Evolutionary conservation across 1,139 yeast genomes (phyloP), one percentile per base, ranked within the genome.

Genomic region (Debaryomyces nepalensis): DNA sequence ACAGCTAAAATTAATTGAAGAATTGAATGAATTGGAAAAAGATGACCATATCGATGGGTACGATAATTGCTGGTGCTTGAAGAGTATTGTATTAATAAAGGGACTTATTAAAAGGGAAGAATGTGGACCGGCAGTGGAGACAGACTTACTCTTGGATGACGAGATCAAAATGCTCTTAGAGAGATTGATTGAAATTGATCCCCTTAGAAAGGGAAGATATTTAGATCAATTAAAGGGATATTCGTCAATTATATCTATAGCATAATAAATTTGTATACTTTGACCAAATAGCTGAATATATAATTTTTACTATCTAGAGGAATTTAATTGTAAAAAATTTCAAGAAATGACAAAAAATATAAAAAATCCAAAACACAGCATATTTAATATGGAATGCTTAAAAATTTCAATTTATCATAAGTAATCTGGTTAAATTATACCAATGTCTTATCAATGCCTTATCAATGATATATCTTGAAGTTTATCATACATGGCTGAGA

Each of bases 21-120:
- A 82, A 47, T 69, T 86, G 44, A 84, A 84, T 53, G 79, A 75
- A 23, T 57, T 79, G 31, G 88, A 86, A 52, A 76, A 72, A 43
- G 71, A 73, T 3, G 90, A 84, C 41, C 77, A 79, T 48, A 50
- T 53, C 0, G 70, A 76, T 6, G 77, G 78, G 1, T 59, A 58
- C 43, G 87, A 83, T 45, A 82, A 84, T 53, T 71, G 73, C 36
- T 84, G 93, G 89, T 86, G 93, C 51, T 62, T 85, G 45, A 83
- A 84, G 51, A 67, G 77, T 5, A 65, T 77, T 18, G 59, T 81
- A 5, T 68, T 71, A 23, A 64, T 82, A 12, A 68, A 72, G 48
- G 56, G 66, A 3, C 57, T 74, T 18, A 53, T 71, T 20, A 48
- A 47, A n/a, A 50, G 52, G 22, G 55, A 59, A 10, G 31, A 49